Evolutionary conservation across 768 basidiomycete genomes (phyloP).

Genomic region (Psilocybe sp.): DNA sequence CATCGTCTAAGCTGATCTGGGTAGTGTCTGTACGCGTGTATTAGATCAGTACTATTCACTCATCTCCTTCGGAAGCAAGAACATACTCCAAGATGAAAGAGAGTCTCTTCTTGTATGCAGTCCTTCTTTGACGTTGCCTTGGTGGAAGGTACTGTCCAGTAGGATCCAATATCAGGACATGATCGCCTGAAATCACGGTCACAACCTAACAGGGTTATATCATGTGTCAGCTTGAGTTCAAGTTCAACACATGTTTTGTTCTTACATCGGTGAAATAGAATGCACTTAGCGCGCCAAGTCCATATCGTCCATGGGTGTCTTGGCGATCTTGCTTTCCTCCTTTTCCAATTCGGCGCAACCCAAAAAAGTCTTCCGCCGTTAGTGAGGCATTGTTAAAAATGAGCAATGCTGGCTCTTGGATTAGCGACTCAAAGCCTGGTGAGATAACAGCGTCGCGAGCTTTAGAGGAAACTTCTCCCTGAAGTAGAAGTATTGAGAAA

Average conservation of each 20-base stretch:
- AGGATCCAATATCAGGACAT: constrained; percentile 41
- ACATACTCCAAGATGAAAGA: constrained; percentile 27
- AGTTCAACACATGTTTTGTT: not conserved
- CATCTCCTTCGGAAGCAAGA: no score
- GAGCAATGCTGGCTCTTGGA: constrained; percentile 32
- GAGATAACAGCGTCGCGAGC: constrained; percentile 19
- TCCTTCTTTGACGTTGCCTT: constrained; percentile 16
- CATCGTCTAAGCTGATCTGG: not conserved
- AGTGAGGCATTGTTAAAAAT: constrained; percentile 42
- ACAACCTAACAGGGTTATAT: constrained; percentile 27
- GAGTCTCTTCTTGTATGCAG: constrained; percentile 26
- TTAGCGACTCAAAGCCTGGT: constrained; percentile 26
- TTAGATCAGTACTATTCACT: no score
- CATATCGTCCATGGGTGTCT: constrained; percentile 46
- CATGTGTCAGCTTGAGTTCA: not conserved
- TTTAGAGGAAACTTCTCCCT: constrained; percentile 7
- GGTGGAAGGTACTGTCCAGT: constrained; percentile 35
- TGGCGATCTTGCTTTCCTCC: constrained; percentile 37
- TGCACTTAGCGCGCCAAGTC: constrained; percentile 45
- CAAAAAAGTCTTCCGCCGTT: constrained; percentile 37
- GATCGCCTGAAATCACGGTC: constrained; percentile 27
- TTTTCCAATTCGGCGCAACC: constrained; percentile 40
- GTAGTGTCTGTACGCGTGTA: not conserved
- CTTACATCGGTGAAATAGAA: constrained; percentile 49
- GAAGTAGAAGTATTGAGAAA: constrained; percentile 38